A percentile compares a stretch with the other conserved stretches of the same genome.
phyloP scores from a whole-genome alignment of 2,329 filamentous ascomycete genomes.

The Didymella keratinophila region DNA sequence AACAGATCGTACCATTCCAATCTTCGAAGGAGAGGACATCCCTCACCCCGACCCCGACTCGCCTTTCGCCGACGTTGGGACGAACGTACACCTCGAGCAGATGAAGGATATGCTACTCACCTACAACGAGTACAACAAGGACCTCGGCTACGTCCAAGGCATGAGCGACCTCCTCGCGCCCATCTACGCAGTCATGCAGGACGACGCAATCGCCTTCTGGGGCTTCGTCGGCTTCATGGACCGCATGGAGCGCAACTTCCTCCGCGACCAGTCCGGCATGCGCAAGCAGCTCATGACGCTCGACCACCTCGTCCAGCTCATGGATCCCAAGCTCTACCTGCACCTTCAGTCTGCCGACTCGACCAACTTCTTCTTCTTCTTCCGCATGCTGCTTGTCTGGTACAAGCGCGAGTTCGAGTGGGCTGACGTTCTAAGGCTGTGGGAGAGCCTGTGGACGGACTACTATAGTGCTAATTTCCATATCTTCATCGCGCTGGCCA shows the following conservation, averaged over 20 bases:
- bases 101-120: constrained; percentile 99
- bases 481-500: constrained; percentile 90
- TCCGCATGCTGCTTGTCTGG: constrained; percentile 98
- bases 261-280: constrained; percentile 97
- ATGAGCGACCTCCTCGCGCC: constrained; percentile 98
- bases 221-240: constrained; percentile 96
- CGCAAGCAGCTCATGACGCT: constrained; percentile 87
- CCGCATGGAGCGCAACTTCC: constrained; percentile 95
- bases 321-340: constrained; percentile 92
- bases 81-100: constrained; percentile 97
- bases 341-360: constrained; percentile 90
- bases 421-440: constrained; percentile 83
- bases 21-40: constrained; percentile 95
- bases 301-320: constrained; percentile 93
- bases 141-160: constrained; percentile 95
- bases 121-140: constrained; percentile 97
- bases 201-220: constrained; percentile 97
- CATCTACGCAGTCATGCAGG: constrained; percentile 96
- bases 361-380: constrained; percentile 99
- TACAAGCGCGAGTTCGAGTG: constrained; percentile 97
- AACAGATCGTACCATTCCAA: constrained; percentile 91
- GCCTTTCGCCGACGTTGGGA: constrained; percentile 89
- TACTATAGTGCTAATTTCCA: constrained; percentile 89
- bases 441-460: constrained; percentile 96
- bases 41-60: constrained; percentile 96